Evolutionary conservation across 257 asterid species (phyloP).

Genomic region (Anisodus acutangulus): DNA sequence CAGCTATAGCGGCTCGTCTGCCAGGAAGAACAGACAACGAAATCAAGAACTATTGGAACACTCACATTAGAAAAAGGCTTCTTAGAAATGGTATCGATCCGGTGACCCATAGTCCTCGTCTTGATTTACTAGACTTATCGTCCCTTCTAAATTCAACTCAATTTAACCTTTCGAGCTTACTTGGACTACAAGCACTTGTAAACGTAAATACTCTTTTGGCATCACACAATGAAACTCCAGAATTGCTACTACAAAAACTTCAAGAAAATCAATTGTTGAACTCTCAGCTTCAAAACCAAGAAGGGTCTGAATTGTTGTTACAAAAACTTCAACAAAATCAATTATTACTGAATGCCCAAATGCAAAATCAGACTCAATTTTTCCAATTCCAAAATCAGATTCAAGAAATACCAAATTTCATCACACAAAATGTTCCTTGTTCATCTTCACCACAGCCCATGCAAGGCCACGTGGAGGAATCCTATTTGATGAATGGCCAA

Average conservation of each 20-base stretch:
- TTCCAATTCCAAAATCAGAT: conserved; percentile 48
- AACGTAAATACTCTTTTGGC: conserved; percentile 53
- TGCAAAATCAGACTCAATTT: conserved; percentile 42
- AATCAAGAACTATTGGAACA: conserved; percentile 52
- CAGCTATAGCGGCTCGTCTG: conserved; percentile 74
- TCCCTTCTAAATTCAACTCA: conserved; percentile 59
- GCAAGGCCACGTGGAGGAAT: conserved; percentile 31
- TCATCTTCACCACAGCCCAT: conserved; percentile 35
- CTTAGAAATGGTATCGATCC: conserved; percentile 74
- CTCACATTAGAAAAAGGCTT: conserved; percentile 72
- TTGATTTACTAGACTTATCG: conserved; percentile 66
- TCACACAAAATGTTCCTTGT: conserved; percentile 34
- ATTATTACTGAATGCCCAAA: conserved; percentile 26
- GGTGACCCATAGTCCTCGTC: conserved; percentile 77
- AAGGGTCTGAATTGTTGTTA: conserved; percentile 43
- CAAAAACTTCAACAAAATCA: conserved; percentile 43
- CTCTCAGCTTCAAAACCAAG: conserved; percentile 28
- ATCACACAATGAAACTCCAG: conserved; percentile 45
- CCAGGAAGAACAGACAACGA: conserved; percentile 86
- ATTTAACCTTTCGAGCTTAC: conserved; percentile 54
- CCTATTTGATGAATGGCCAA: background rate
- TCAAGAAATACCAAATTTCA: conserved; percentile 44
- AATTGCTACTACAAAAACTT: conserved; percentile 44
- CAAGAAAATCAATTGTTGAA: conserved; percentile 28
- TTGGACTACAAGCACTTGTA: conserved; percentile 64